A percentile compares a stretch with the other conserved stretches of the same genome.
phyloP scores from a whole-genome alignment of 768 basidiomycete species.

The Leucosporidium scottii region DNA sequence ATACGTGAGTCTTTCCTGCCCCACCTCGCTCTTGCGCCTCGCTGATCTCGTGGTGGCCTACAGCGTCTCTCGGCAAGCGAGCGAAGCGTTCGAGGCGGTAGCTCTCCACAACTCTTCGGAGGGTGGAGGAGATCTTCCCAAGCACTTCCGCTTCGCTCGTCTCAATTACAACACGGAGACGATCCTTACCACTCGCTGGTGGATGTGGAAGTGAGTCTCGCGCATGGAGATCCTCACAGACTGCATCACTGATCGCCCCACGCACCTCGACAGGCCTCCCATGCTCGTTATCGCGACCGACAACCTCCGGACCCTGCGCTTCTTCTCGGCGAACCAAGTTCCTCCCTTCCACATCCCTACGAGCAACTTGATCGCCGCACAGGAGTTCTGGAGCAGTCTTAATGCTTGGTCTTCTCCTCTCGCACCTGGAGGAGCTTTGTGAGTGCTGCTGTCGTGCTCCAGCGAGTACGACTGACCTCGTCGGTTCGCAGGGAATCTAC shows the following conservation, averaged over 20 bases:
- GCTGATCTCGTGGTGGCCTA: too few species aligned
- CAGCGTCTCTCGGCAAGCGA: too few species aligned
- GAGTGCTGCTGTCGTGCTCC: too few species aligned
- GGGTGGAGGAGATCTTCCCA: conserved; percentile 15
- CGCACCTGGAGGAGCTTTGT: conserved; percentile 24
- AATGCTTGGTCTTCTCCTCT: conserved; percentile 9
- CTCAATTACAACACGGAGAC: conserved; percentile 27
- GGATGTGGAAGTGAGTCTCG: conserved; percentile 27
- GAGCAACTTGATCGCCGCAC: conserved; percentile 5
- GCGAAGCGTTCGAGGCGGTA: conserved; percentile 9
- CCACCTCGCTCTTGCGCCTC: too few species aligned
- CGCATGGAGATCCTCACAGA: too few species aligned
- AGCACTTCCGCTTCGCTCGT: conserved; percentile 22
- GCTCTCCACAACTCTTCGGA: conserved; percentile 14
- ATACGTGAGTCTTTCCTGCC: conserved; percentile 14
- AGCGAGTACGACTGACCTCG: neutral
- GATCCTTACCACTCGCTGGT: conserved; percentile 15
- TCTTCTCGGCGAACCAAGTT: conserved; percentile 19
- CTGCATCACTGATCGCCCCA: too few species aligned
- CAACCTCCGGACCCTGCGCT: conserved; percentile 9
- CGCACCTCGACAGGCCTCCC: conserved; percentile 3
- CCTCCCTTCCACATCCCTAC: conserved; percentile 8
- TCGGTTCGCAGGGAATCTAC: neutral
- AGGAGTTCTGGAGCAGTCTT: conserved; percentile 13
- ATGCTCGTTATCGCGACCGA: conserved; percentile 23